Evolutionary conservation across 148 eudicot genomes (phyloP).

Genomic region (Suaeda aralocaspica): DNA sequence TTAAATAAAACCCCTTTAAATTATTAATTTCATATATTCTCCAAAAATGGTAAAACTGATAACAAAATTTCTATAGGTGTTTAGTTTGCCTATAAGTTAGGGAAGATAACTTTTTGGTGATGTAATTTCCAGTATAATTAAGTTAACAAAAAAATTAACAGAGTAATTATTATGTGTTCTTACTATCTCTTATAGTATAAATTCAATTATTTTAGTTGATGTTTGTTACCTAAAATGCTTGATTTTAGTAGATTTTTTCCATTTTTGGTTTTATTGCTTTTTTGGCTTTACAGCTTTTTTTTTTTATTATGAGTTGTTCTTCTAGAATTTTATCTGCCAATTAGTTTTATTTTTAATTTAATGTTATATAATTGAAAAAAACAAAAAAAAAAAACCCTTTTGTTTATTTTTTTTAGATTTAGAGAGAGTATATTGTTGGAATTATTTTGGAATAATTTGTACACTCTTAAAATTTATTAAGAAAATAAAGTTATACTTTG

Average conservation of each 20-base stretch:
- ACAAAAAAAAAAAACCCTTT: not conserved
- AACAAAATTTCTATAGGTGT: not conserved
- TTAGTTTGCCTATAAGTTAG: conserved; percentile 10
- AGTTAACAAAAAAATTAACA: conserved; percentile 13
- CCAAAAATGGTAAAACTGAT: not conserved
- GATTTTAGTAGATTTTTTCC: conserved; percentile 21
- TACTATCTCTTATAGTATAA: conserved; percentile 10
- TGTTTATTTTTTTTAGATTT: not conserved
- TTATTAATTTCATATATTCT: no score
- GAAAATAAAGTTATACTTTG: no score
- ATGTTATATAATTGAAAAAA: not conserved
- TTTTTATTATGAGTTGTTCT: conserved; percentile 21
- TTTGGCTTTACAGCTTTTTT: conserved; percentile 23
- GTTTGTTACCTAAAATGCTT: conserved; percentile 21
- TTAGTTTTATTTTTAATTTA: not conserved
- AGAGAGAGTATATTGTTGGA: no score
- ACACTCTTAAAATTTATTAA: no score
- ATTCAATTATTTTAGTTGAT: conserved; percentile 9
- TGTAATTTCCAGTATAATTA: not conserved
- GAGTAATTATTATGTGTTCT: conserved; percentile 6
- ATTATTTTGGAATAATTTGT: no score
- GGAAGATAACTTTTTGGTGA: conserved; percentile 7
- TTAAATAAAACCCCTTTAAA: no score
- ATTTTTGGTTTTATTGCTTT: conserved; percentile 19
- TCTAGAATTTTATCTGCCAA: conserved; percentile 5